A percentile compares a stretch with the other conserved stretches of the same genome.
phyloP scores from a whole-genome alignment of 169 alveolate species.

The Ichthyophthirius multifiliis region DNA sequence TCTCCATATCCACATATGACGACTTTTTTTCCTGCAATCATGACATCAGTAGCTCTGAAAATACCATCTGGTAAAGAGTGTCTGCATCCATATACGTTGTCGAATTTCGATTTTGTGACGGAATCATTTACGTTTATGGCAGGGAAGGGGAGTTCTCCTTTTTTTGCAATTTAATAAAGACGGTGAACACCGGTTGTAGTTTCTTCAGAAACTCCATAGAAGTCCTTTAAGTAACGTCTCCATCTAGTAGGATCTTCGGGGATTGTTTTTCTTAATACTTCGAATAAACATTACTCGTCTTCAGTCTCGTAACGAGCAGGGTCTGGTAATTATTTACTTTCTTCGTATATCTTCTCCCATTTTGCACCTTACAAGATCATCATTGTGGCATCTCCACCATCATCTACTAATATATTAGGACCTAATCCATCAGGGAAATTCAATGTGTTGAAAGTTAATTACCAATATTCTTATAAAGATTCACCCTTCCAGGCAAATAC shows the following conservation, averaged over 20 bases:
- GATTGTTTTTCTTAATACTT: slow-evolving; percentile 56
- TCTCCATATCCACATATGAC: slow-evolving; percentile 98
- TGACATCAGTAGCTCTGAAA: slow-evolving; percentile 97
- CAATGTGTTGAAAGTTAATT: slow-evolving; percentile 93
- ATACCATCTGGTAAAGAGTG: slow-evolving; percentile 97
- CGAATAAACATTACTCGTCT: slow-evolving; percentile 56
- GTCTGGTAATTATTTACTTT: slow-evolving; percentile 77
- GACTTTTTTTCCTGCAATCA: slow-evolving; percentile 97
- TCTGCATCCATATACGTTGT: slow-evolving; percentile 97
- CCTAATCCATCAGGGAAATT: slow-evolving; percentile 95
- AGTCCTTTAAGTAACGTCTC: slow-evolving; percentile 86
- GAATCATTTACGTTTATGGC: slow-evolving; percentile 97
- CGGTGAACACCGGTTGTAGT: slow-evolving; percentile 98
- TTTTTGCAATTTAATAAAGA: slow-evolving; percentile 87
- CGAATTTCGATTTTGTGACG: slow-evolving; percentile 97
- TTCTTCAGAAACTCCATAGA: slow-evolving; percentile 97
- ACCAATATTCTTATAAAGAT: slow-evolving; percentile 96
- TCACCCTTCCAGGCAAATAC: slow-evolving; percentile 98
- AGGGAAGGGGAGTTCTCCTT: slow-evolving; percentile 91
- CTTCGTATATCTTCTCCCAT: slow-evolving; percentile 82
- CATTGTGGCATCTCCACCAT: slow-evolving; percentile 97
- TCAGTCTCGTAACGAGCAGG: slow-evolving; percentile 57
- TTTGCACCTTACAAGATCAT: slow-evolving; percentile 80
- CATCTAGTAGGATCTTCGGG: slow-evolving; percentile 80
- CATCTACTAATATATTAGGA: slow-evolving; percentile 97